Evolutionary conservation across 495 filamentous ascomycete species (phyloP).

Genomic region (Penicillium malachiteum): DNA sequence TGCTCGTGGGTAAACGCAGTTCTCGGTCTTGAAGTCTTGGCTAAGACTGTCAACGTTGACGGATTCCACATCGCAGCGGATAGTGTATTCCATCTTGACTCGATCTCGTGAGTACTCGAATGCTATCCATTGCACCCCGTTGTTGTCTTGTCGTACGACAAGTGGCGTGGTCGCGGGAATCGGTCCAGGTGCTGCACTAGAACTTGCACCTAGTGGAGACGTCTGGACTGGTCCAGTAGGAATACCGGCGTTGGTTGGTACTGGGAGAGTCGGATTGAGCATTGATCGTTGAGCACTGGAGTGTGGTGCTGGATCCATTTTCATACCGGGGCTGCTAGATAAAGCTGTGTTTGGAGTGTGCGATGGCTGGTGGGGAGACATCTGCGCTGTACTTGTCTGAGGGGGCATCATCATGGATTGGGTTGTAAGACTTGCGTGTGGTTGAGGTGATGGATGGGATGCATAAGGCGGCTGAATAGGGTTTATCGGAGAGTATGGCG

Average conservation of each 20-base stretch:
- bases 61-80: slow-evolving; percentile 96
- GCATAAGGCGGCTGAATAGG: slow-evolving; percentile 71
- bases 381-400: slow-evolving; percentile 56
- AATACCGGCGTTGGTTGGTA: slow-evolving; percentile 51
- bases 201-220: slow-evolving; percentile 54
- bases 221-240: slow-evolving; percentile 49
- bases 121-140: slow-evolving; percentile 98
- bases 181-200: slow-evolving; percentile 93
- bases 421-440: slow-evolving; percentile 56
- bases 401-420: slow-evolving; percentile 69
- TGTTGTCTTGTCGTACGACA: slow-evolving; percentile 92
- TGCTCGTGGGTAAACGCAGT: slow-evolving; percentile 95
- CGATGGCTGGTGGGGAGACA: slow-evolving; percentile 51
- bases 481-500: slow-evolving; percentile 70
- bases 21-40: slow-evolving; percentile 91
- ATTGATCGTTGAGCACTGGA: slow-evolving; percentile 38
- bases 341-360: slow-evolving; percentile 41
- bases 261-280: slow-evolving; percentile 42
- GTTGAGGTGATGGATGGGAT: slow-evolving; percentile 68
- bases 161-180: slow-evolving; percentile 97
- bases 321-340: slow-evolving; percentile 37
- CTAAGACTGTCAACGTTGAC: slow-evolving; percentile 84
- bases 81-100: slow-evolving; percentile 99
- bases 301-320: slow-evolving; percentile 48
- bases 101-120: slow-evolving; percentile 97